Conservation (phyloP, 1,284 basidiomycete genomes). For the Sanghuangporus baumii region DNA sequence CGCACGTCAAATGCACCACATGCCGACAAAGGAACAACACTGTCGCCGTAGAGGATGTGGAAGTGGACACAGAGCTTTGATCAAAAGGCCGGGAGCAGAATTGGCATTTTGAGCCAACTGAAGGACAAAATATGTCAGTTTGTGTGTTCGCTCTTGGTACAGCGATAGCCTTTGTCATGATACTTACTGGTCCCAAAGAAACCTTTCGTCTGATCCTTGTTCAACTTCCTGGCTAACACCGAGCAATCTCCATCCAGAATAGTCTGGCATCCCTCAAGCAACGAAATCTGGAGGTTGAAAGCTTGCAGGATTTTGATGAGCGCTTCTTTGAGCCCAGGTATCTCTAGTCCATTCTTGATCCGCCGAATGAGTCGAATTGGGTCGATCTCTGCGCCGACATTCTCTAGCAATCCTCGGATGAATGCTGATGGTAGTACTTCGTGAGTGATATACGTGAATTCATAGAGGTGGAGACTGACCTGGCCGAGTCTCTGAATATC, state of each 20-base stretch:
- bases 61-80: conserved; percentile 40
- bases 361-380: conserved; percentile 91
- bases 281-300: conserved; percentile 85
- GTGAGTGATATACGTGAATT: background rate
- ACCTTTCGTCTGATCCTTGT: conserved; percentile 72
- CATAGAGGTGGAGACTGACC: conserved; percentile 36
- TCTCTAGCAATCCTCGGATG: conserved; percentile 91
- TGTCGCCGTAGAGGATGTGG: conserved; percentile 43
- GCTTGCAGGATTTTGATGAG: conserved; percentile 96
- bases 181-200: conserved; percentile 65
- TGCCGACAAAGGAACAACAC: conserved; percentile 87
- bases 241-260: conserved; percentile 82
- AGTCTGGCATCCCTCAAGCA: conserved; percentile 86
- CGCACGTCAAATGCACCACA: conserved; percentile 75
- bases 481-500: conserved; percentile 91
- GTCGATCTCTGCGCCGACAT: conserved; percentile 94
- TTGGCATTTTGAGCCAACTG: conserved; percentile 59
- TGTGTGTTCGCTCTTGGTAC: background rate
- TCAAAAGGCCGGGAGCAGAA: conserved; percentile 61
- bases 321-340: conserved; percentile 90
- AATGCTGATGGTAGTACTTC: conserved; percentile 55
- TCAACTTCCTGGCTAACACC: conserved; percentile 63
- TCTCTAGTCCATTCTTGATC: conserved; percentile 94
- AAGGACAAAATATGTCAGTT: background rate
- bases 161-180: background rate